Percentiles rank a stretch among this genome's conserved stretches.
phyloP scores from a whole-genome alignment of 306 rosid genomes.

The Citrullus amarus region DNA sequence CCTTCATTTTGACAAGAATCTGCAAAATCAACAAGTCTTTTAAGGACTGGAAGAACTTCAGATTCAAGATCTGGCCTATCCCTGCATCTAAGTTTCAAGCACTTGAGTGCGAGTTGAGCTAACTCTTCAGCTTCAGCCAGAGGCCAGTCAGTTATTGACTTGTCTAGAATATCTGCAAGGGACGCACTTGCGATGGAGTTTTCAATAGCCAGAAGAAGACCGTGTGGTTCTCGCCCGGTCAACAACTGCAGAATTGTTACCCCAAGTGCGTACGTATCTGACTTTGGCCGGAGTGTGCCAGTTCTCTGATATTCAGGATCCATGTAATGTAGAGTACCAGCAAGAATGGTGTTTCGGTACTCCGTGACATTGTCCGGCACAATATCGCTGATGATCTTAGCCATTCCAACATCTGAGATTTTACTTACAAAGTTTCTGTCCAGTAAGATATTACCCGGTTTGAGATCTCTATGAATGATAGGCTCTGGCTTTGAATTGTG shows the following conservation, averaged over 20 bases:
- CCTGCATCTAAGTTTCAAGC: slow-evolving; percentile 76
- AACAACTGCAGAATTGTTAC: slow-evolving; percentile 62
- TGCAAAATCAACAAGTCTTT: slow-evolving; percentile 42
- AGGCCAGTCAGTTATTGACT: slow-evolving; percentile 80
- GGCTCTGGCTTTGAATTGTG: slow-evolving; percentile 82
- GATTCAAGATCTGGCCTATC: slow-evolving; percentile 92
- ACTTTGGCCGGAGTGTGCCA: slow-evolving; percentile 82
- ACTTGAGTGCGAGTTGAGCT: slow-evolving; percentile 51
- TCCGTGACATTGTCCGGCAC: slow-evolving; percentile 80
- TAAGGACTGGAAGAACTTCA: slow-evolving; percentile 75
- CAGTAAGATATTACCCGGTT: slow-evolving; percentile 83
- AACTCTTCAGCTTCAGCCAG: slow-evolving; percentile 54
- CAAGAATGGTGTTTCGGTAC: slow-evolving; percentile 66
- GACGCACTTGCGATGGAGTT: slow-evolving; percentile 52
- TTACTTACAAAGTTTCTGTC: slow-evolving; percentile 76
- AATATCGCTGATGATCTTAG: slow-evolving; percentile 56
- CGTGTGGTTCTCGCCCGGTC: slow-evolving; percentile 55
- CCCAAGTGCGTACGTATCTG: slow-evolving; percentile 85
- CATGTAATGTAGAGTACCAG: slow-evolving; percentile 89
- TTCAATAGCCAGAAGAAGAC: slow-evolving; percentile 42
- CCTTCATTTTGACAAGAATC: slow-evolving; percentile 34
- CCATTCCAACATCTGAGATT: slow-evolving; percentile 82
- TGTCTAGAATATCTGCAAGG: slow-evolving; percentile 43
- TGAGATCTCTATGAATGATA: slow-evolving; percentile 82
- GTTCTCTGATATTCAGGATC: slow-evolving; percentile 98